Percentiles rank a stretch among this genome's conserved stretches.
phyloP scores from a whole-genome alignment of 192 early-diverging fungal genomes.

The Lobulomyces angularis region DNA sequence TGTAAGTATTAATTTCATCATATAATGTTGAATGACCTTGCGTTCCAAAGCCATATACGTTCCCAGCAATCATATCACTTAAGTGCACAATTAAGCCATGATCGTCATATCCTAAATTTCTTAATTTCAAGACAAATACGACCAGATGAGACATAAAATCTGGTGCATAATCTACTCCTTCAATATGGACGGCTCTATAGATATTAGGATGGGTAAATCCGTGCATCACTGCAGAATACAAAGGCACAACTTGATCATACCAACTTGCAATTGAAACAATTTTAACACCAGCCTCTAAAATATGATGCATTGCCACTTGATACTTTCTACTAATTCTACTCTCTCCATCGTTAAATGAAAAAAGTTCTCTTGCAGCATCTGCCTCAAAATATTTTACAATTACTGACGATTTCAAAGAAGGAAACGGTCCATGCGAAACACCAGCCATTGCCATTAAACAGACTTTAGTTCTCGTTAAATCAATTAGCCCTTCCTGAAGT shows the following conservation, averaged over 20 bases:
- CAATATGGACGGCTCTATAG: constrained; percentile 82
- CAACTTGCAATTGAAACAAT: constrained; percentile 68
- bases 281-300: constrained; percentile 59
- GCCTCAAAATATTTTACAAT: constrained; percentile 82
- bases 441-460: constrained; percentile 86
- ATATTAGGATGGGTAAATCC: constrained; percentile 57
- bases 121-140: constrained; percentile 70
- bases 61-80: constrained; percentile 74
- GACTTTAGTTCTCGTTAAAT: constrained; percentile 56
- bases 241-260: constrained; percentile 94
- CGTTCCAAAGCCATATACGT: constrained; percentile 65
- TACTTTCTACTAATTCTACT: constrained; percentile 58
- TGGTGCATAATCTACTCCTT: constrained; percentile 59
- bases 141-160: constrained; percentile 79
- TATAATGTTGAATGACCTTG: constrained; percentile 91
- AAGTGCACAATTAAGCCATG: constrained; percentile 76
- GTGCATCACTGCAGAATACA: constrained; percentile 59
- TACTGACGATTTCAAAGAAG: constrained; percentile 64
- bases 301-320: constrained; percentile 48
- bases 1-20: constrained; percentile 77
- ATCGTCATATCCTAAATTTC: constrained; percentile 80
- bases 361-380: constrained; percentile 81
- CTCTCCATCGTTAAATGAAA: constrained; percentile 80
- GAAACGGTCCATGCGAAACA: constrained; percentile 80
- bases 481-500: constrained; percentile 50